Conservation (phyloP, 2,329 filamentous ascomycete genomes). For the Aspergillus viridinutans region DNA sequence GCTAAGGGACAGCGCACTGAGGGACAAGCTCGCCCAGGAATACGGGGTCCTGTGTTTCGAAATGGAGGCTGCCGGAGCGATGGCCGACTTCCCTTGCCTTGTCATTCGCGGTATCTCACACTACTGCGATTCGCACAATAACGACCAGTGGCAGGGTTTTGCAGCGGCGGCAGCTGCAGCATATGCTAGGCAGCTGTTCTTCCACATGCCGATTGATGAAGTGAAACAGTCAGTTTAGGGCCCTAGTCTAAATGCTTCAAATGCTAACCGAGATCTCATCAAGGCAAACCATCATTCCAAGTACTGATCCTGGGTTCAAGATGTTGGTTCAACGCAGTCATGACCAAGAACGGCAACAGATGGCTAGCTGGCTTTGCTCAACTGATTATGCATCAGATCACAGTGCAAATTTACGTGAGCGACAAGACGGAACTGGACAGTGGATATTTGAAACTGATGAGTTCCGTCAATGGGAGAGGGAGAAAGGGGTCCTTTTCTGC, state of each 20-base stretch:
- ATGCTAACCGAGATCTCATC: not conserved
- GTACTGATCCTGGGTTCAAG: not conserved
- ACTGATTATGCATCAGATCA: not conserved
- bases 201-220: too few species aligned
- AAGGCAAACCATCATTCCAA: not conserved
- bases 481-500: not conserved
- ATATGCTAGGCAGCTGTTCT: not conserved
- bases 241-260: not conserved
- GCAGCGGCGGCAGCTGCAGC: not conserved
- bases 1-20: conserved; percentile 12
- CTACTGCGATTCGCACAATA: conserved; percentile 19
- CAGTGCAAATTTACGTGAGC: not conserved
- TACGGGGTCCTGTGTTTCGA: conserved; percentile 13
- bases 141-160: not conserved
- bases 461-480: not conserved
- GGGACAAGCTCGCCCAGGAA: conserved; percentile 10
- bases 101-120: conserved; percentile 19
- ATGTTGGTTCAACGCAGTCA: not conserved
- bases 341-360: not conserved
- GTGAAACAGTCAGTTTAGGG: not conserved
- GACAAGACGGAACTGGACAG: not conserved
- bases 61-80: conserved; percentile 10
- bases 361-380: not conserved
- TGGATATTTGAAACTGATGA: not conserved
- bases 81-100: conserved; percentile 11